A percentile compares a stretch with the other conserved stretches of the same genome.
Conservation (phyloP, 164 flowering plant genomes). For the Magnolia changhungtana region DNA sequence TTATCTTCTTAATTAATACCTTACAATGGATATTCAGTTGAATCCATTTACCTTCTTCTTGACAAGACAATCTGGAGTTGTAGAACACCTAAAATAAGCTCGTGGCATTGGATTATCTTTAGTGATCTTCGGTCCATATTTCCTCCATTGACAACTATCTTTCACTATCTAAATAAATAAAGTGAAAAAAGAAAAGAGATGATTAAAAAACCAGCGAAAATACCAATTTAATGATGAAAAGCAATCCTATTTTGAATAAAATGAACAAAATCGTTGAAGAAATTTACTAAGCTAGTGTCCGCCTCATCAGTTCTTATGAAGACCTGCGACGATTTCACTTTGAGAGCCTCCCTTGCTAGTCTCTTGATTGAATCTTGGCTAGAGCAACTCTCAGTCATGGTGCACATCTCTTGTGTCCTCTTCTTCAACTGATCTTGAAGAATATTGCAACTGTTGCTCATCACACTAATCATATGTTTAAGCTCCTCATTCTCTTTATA, state of each 20-base stretch:
- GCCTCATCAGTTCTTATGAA: conserved; percentile 21
- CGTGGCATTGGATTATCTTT: conserved; percentile 57
- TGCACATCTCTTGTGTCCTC: not conserved
- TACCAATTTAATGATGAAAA: not conserved
- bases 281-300: conserved; percentile 32
- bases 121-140: conserved; percentile 62
- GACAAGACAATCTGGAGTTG: conserved; percentile 50
- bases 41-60: conserved; percentile 49
- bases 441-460: conserved; percentile 19
- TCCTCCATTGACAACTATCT: conserved; percentile 71
- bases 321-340: conserved; percentile 19
- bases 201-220: no score
- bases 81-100: conserved; percentile 56
- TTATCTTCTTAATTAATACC: no score
- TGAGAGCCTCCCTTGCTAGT: conserved; percentile 6
- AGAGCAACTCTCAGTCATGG: conserved; percentile 1
- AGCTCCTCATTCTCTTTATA: conserved; percentile 36
- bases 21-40: no score
- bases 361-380: conserved; percentile 17
- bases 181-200: not conserved
- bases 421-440: conserved; percentile 21
- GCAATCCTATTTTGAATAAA: no score
- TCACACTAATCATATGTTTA: conserved; percentile 16
- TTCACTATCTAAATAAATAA: conserved; percentile 32
- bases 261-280: no score